Evolutionary conservation across 192 early-diverging fungal genomes (phyloP), one percentile per base, ranked within the genome.

Genomic region (Gorgonomyces haynaldii): DNA sequence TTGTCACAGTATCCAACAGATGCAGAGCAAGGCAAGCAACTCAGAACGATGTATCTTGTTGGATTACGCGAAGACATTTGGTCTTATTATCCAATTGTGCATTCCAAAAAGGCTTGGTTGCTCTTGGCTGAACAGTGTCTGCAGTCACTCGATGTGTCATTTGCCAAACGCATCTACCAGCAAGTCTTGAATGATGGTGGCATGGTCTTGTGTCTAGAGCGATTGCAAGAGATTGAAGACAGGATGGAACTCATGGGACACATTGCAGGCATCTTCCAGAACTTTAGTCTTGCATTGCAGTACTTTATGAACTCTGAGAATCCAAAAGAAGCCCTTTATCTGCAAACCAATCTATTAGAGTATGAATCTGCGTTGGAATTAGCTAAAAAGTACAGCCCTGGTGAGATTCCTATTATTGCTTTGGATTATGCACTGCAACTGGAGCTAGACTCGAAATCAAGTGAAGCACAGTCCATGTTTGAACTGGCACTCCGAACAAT

Each of bases 361-460:
- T 76, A 68, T 67, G 73, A 76, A 21, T 65, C 70, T 34, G 73
- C 73, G 1, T 42, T 76, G 45, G 37, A 30, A 10, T 34, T 76
- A 15, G 73, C 73, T 1, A 50, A 17, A 0, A 67, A 53, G 7
- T 53, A 72, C 22, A 43, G 57, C 3, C 71, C 70, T 8, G 31
- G 54, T 10, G 69, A 76, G 22, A 48, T 72, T 1, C 54, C 73
- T 10, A 34, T 61, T 3, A 72, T 76, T 50, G 64, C 67, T 2
- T 53, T 46, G 29, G 73, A 76, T 37, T 76, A 76, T 58, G 73
- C 73, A 16, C 23, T 43, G 10, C 59, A 67, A 48, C 53, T 75
- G 4, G 73, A 76, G 48, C 26, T 60, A 19, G 61, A 72, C 26
- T 58, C 61, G 40, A 58, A 8, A 36, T 28, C 0, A 4, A 53